Evolutionary conservation across 2,329 filamentous ascomycete species (phyloP).

Genomic region (Trichoderma citrinoviride): DNA sequence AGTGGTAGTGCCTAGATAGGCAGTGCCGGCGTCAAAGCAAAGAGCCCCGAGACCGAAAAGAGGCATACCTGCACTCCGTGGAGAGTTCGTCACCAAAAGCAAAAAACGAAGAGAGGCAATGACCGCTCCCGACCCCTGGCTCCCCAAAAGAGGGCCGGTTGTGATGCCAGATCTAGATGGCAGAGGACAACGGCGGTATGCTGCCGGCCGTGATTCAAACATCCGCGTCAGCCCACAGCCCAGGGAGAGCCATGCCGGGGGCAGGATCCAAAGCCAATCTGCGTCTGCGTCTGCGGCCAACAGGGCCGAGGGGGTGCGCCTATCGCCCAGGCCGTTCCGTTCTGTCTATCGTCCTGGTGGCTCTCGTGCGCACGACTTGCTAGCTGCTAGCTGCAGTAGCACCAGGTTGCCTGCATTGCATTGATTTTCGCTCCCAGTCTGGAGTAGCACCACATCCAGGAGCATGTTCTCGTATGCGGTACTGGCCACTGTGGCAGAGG

Average conservation of each 20-base stretch:
- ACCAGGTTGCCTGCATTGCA: conserved; percentile 19
- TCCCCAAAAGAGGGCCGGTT: background rate
- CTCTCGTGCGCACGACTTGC: conserved; percentile 16
- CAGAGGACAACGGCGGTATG: background rate
- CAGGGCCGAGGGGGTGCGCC: background rate
- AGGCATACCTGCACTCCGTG: background rate
- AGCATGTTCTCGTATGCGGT: background rate
- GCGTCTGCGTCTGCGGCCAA: too few relatives aligned
- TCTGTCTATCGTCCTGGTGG: background rate
- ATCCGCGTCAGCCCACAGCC: conserved; percentile 11
- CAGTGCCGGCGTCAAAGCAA: too few relatives aligned
- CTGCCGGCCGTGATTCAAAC: conserved; percentile 6
- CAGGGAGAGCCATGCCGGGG: background rate
- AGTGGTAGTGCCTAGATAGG: too few relatives aligned
- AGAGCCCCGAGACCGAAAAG: background rate
- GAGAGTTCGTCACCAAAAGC: background rate
- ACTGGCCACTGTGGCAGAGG: background rate
- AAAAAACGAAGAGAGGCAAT: background rate
- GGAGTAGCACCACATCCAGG: conserved; percentile 4
- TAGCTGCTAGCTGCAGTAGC: conserved; percentile 11
- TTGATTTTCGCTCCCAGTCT: conserved; percentile 15
- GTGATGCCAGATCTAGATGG: conserved; percentile 16
- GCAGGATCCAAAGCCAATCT: too few relatives aligned
- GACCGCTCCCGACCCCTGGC: background rate
- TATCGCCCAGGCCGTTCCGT: background rate